Base-by-base conservation (phyloP, 371 early-diverging fungal genomes). In the Apophysomyces ossiformis region DNA sequence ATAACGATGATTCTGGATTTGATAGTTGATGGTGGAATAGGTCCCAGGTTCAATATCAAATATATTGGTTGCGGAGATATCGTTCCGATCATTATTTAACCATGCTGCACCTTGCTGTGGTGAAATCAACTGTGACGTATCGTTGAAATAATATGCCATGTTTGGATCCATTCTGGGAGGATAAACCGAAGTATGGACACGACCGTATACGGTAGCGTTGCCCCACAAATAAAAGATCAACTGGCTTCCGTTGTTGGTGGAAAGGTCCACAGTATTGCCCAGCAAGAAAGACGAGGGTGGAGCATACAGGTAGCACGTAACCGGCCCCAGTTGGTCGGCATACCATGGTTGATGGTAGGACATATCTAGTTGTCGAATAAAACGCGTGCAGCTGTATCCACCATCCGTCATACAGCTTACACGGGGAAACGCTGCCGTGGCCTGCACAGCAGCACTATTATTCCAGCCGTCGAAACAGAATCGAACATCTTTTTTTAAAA, bases 91-190 rank as follows among this genome's bases (percentile, higher is more conserved):
- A 45, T 61, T 37, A 16, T 67, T 64, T 12, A 66, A 59, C 71
- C 71, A 72, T 26, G 45, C 44, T 18, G 44, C n/a, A 12, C 68
- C 60, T 11, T 67, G 57, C 8, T 39, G 26, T 4, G 58, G 43
- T 21, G 60, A 45, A 16, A 75, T 26, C 9, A 66, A 26, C 35
- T 56, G 65, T 2, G 60, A 58, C 8, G 64, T 56, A 9, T 63
- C 69, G 7, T 64, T 64, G 39, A 66, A 66, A 26, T 69, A 72
- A 5, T 64, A 47, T 13, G 32, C 36, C 8, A 44, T 36, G 32
- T 76, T 76, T 16, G 76, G 76, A 63, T 76, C 67, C 58, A 65
- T 59, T 44, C 15, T 4, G 15, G 66, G 69, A 8, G 72, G 70
- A 37, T 70, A 76, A 0, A 76, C n/a, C 1, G 70, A 63, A 1